Base-by-base conservation (phyloP, 2,329 filamentous ascomycete genomes). In the Xylaria arbuscula region DNA sequence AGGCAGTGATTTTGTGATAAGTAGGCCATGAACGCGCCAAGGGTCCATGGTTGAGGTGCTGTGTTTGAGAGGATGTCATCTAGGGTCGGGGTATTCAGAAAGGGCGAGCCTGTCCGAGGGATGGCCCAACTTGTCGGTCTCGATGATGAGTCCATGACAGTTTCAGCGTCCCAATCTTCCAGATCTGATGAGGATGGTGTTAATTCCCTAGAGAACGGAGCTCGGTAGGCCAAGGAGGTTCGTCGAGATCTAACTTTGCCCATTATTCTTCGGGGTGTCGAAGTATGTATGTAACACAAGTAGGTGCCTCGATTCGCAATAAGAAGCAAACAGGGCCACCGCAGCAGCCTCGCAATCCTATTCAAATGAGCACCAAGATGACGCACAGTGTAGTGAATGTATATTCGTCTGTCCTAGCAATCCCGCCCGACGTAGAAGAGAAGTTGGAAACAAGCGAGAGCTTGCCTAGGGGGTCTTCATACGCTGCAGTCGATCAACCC, bases 1-100 rank as follows among this genome's bases (percentile, higher is more conserved):
- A 98, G 84, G 78, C 96, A 99, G 81, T 98, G 95, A 76, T 98
- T 98, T 77, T 97, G 94, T 0, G 95, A 98, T 3, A 98, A 87
- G 77, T 97, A 98, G 64, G 94, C 94, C 89, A 96, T 98, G 81
- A 98, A 98, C 38, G 95, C 95, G 68, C 89, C 90, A 9, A 98
- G 85, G 0, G 94, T 97, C 87, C 93, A 98, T 73, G 96, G 96
- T 48, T 93, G 90, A 9, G 93, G 90, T 42, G 96, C 93, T 53
- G 88, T 89, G 81, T 98, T 96, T 72, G 92, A 88, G 53, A 99
- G 87, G 34, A 99, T 97, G 75, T 98, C 95, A 67, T 90, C 87
- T 58, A 99, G 84, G 36, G 93, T 92, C 51, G 93, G 95, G 34
- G 82, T 83, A 72, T 78, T 81, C 61, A 78, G 78, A 51, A 80